phyloP scores from a whole-genome alignment of 2,329 filamentous ascomycete species.

The Cladophialophora chaetospira region DNA sequence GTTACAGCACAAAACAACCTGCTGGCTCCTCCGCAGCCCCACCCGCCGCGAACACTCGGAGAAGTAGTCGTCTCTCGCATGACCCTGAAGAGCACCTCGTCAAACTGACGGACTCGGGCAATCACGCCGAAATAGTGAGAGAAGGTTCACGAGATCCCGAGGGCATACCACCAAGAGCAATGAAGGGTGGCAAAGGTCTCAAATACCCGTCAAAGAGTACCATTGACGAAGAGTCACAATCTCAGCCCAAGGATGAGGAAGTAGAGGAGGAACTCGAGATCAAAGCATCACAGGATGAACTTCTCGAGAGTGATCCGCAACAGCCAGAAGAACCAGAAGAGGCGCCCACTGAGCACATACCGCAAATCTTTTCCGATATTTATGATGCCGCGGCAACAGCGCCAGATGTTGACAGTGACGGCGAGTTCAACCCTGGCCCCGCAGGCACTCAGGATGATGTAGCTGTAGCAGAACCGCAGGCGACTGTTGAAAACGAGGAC shows the following conservation, averaged over 20 bases:
- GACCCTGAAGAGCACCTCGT: constrained; percentile 59
- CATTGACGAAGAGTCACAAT: constrained; percentile 47
- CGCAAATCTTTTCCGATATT: constrained; percentile 30
- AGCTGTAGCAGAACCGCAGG: constrained; percentile 47
- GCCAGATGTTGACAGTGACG: constrained; percentile 31
- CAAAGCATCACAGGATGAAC: constrained; percentile 45
- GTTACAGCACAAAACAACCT: constrained; percentile 35
- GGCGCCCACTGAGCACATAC: constrained; percentile 28
- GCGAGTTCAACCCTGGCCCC: constrained; percentile 34
- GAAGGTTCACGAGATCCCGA: constrained; percentile 58
- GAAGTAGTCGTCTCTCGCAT: constrained; percentile 62
- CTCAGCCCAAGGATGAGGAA: constrained; percentile 39
- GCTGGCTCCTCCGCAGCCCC: constrained; percentile 31
- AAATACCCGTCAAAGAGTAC: constrained; percentile 42
- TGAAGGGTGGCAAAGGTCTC: constrained; percentile 47
- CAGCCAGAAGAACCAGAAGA: constrained; percentile 34
- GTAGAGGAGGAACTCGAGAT: constrained; percentile 36
- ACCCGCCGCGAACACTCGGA: constrained; percentile 40
- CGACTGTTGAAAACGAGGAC: constrained; percentile 36
- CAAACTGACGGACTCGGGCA: constrained; percentile 61
- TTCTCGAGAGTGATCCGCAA: constrained; percentile 44
- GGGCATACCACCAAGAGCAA: constrained; percentile 43
- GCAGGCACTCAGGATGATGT: constrained; percentile 43
- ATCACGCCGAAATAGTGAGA: constrained; percentile 57
- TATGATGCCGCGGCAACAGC: constrained; percentile 25